Conservation (phyloP, 208 protist genomes). For the Acanthamoeba castellanii region DNA sequence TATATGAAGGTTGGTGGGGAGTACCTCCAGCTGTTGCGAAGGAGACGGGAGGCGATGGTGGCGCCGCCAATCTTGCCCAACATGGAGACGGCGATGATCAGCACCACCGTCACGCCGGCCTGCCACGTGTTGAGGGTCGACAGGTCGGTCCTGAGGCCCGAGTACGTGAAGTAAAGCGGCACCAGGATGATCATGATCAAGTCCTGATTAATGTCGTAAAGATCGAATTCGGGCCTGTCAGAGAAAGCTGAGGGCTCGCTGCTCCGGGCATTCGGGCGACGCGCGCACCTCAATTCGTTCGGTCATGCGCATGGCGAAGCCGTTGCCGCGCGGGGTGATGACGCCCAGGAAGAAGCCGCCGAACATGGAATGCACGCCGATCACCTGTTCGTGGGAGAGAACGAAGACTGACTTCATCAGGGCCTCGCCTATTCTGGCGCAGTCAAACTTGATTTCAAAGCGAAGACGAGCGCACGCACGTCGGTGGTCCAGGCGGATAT, state of each 20-base stretch:
- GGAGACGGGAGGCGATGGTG: constrained; percentile 61
- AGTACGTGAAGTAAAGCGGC: constrained; percentile 85
- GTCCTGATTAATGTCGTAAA: no score
- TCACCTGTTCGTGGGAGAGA: constrained; percentile 6
- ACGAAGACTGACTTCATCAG: background rate
- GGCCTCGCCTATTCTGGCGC: no score
- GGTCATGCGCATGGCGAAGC: constrained; percentile 73
- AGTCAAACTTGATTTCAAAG: no score
- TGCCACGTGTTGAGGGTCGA: constrained; percentile 7
- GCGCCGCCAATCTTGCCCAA: constrained; percentile 83
- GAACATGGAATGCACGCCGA: constrained; percentile 87
- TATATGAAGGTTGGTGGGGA: background rate
- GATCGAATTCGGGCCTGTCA: no score
- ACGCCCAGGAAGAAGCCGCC: constrained; percentile 86
- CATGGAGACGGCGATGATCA: constrained; percentile 80
- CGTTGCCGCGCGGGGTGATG: constrained; percentile 72
- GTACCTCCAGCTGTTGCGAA: background rate
- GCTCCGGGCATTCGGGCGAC: no score
- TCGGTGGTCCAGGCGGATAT: constrained; percentile 77
- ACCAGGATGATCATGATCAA: constrained; percentile 82
- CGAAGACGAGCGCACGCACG: background rate
- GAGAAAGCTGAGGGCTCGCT: no score
- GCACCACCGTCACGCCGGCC: constrained; percentile 44
- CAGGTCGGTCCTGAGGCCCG: constrained; percentile 79
- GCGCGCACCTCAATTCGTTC: constrained; percentile 83